Evolutionary conservation across 192 early-diverging fungal genomes (phyloP).

Genomic region (Geranomyces variabilis): DNA sequence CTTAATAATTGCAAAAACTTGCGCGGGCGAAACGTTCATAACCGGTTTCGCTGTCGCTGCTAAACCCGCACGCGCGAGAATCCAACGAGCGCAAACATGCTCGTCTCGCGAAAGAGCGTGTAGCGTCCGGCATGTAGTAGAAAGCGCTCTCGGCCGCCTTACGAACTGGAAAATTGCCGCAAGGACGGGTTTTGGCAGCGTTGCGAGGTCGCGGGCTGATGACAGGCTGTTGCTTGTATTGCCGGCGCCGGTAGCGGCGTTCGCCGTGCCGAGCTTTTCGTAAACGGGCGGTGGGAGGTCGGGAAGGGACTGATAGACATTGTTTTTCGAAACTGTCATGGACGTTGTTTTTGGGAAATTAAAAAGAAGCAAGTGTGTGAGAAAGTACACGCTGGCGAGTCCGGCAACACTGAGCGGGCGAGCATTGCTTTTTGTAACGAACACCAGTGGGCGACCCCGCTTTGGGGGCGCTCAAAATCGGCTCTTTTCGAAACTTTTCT

Average conservation of each 20-base stretch:
- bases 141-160: background rate
- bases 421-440: too few species aligned
- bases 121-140: background rate
- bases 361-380: too few species aligned
- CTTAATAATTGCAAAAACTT: background rate
- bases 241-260: background rate
- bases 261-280: too few species aligned
- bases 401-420: too few species aligned
- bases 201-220: background rate
- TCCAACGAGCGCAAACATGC: slow-evolving; percentile 4
- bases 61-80: background rate
- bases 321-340: too few species aligned
- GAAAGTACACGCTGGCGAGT: too few species aligned
- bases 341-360: too few species aligned
- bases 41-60: background rate
- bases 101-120: background rate
- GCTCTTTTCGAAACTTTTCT: too few species aligned
- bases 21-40: background rate
- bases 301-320: too few species aligned
- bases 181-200: slow-evolving; percentile 4
- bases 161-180: background rate
- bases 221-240: background rate
- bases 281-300: too few species aligned
- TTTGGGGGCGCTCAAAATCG: too few species aligned
- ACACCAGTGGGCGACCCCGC: too few species aligned